Base-by-base conservation (phyloP, 768 basidiomycete species). In the Lyophyllum decastes region DNA sequence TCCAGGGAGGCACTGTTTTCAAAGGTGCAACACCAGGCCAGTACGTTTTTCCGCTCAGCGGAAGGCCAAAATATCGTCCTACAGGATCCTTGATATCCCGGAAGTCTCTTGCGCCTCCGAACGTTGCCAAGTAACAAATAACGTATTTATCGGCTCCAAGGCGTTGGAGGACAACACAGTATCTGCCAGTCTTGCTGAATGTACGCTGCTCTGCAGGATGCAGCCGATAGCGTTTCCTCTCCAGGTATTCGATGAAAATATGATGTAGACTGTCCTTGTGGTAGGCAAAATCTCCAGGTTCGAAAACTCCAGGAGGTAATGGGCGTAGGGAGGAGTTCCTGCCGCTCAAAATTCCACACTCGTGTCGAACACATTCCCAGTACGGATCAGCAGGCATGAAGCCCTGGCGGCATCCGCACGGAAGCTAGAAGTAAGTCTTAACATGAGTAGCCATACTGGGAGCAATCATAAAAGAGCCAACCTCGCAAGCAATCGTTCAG, bases 121-220 rank as follows among this genome's bases (percentile, higher is more conserved):
- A 75, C 21, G 76, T 73, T 25, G 74, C 70, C 57, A 76, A 59
- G 45, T 70, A 68, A 55, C 74, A 78, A 49, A 77, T 70, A 43
- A 75, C 64, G 53, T 77, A 75, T 45, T 49, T 48, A 14, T 68
- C 63, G 11, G 56, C 62, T 21, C 58, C 59, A 16, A 73, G 62
- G 30, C 68, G 71, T 27, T 65, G 59, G 24, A 76, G 67, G 49
- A 78, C 67, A n/a, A 78, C 55, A 52, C 76, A 78, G 53, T 61
- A 73, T 38, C 76, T 67, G 26, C 55, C 54, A 33, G 64, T 68
- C n/a, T 30, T 49, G 17, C 51, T 38, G 17, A 46, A 51, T 12
- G 11, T 17, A 47, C 40, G 45, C 48, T 57, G 46, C 59, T 72
- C 71, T 30, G 59, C 58, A n/a, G 49, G 14, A 10, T 56, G 58